These are phyloP conservation scores for Rhizophlyctis rosea DNA, from an alignment of 192 early-diverging fungal species.

Conservation along the genomic window DNA sequence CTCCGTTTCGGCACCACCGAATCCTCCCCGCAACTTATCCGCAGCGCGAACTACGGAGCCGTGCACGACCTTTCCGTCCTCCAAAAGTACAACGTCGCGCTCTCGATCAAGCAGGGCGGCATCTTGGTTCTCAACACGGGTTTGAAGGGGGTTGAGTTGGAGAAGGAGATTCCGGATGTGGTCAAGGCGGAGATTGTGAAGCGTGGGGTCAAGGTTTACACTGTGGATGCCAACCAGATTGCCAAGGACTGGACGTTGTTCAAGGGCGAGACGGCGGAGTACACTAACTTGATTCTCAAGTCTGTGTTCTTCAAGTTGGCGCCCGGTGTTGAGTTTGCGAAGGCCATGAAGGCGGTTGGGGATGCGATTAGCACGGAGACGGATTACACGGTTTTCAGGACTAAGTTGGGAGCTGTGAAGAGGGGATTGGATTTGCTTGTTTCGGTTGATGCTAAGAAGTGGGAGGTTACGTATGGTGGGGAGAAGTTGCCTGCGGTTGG, in stretches of 20 bases:
- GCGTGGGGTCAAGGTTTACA: conserved; percentile 51
- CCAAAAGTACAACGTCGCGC: conserved; percentile 58
- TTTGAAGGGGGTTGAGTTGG: conserved; percentile 60
- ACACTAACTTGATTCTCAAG: conserved; percentile 58
- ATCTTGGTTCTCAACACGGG: conserved; percentile 63
- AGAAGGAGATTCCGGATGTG: conserved; percentile 60
- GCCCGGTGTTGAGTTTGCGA: conserved; percentile 22
- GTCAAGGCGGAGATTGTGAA: conserved; percentile 55
- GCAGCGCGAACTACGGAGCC: conserved; percentile 53
- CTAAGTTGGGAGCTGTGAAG: conserved; percentile 36
- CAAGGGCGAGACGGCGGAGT: conserved; percentile 39
- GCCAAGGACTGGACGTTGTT: conserved; percentile 57
- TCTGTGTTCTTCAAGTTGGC: conserved; percentile 53
- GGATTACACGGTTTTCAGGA: conserved; percentile 28
- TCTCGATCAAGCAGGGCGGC: conserved; percentile 46
- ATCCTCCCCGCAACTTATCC: conserved; percentile 34
- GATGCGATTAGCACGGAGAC: conserved; percentile 9
- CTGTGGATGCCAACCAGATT: conserved; percentile 63
- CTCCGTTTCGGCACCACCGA: conserved; percentile 50
- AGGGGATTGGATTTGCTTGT: conserved; percentile 23
- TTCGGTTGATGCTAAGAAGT: conserved; percentile 9
- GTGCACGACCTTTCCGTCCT: conserved; percentile 63
- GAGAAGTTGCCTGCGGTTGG: conserved; percentile 25
- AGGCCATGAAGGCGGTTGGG: conserved; percentile 19
- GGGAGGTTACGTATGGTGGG: conserved; percentile 7